Base-by-base conservation (phyloP, 192 early-diverging fungal genomes). In the Linnemannia zychae region DNA sequence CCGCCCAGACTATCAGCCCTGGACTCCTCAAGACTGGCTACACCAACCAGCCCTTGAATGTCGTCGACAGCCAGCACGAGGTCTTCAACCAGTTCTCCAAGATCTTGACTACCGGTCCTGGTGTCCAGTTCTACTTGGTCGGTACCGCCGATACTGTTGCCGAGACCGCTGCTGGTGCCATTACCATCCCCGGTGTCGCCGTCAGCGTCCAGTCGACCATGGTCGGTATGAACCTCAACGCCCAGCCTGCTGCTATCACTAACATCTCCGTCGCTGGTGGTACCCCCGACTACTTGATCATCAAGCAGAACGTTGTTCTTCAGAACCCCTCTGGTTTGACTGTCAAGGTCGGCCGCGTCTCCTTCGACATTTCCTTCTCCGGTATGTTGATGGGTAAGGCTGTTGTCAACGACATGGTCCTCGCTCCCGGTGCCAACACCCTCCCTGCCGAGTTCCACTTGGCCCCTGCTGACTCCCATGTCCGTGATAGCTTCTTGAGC, bases 191-290 rank as follows among this genome's bases (percentile, higher is more conserved):
- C 37, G 91, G 90, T 24, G 82, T 94, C 36, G 72, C 84, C 13
- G 92, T 93, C 81, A 86, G 57, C 75, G 90, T 91, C 38, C 57
- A 74, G 31, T 88, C 91, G 13, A 52, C 74, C 57, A 68, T 94
- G 46, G 71, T 76, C 3, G 93, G 93, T 63, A 86, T 94, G 73
- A 90, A 90, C 74, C 78, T 94, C 37, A 89, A 90, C 78, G 87
- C 80, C 13, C 79, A 87, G 38, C 88, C 87, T 38, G 82, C 90
- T 28, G 65, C 79, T 13, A 90, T 93, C 66, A 88, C 90, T 74
- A 74, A 78, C 72, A 81, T 94, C 50, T 87, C 88, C 40, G 84
- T 94, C 50, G 80, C 77, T 24, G 92, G 90, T 65, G 93, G 93
- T 44, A 89, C 88, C 1, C 12, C 69, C 0, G 84, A 91, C 20